A percentile compares a stretch with the other conserved stretches of the same genome.
Conservation (phyloP, 2,329 filamentous ascomycete genomes). For the Simplicillium aogashimaense region DNA sequence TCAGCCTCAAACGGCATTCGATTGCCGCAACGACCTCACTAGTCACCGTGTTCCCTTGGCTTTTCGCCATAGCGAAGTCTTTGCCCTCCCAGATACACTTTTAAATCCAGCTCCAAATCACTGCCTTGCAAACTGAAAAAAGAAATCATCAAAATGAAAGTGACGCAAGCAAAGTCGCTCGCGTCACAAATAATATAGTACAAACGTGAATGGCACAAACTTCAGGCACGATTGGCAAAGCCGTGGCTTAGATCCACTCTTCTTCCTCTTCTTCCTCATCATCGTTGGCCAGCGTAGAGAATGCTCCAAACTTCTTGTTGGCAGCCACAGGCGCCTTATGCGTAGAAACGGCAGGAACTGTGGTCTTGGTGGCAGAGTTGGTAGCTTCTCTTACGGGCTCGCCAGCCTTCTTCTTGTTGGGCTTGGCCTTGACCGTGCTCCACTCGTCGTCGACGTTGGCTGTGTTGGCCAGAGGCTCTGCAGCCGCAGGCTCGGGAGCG, state of each 20-base stretch:
- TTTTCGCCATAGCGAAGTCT: no score
- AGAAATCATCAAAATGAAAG: conserved; percentile 1
- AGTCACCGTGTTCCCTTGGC: no score
- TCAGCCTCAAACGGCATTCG: no score
- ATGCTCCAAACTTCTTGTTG: conserved; percentile 30
- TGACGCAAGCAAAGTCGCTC: no score
- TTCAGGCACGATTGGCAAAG: no score
- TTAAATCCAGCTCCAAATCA: no score
- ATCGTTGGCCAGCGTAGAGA: conserved; percentile 36
- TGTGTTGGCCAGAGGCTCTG: conserved; percentile 53
- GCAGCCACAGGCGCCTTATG: background rate
- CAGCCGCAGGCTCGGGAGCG: conserved; percentile 22
- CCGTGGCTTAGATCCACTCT: conserved; percentile 37
- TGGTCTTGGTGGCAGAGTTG: conserved; percentile 16
- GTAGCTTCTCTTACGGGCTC: conserved; percentile 24
- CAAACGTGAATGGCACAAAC: no score
- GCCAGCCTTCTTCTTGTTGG: conserved; percentile 28
- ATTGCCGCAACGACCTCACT: no score
- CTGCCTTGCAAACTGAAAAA: conserved; percentile 1
- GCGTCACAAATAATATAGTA: no score
- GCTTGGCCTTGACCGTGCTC: conserved; percentile 47
- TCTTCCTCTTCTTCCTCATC: conserved; percentile 32
- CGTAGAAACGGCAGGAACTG: conserved; percentile 11
- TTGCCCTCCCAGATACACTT: no score
- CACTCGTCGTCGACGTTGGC: conserved; percentile 45